Evolutionary conservation across 495 filamentous ascomycete genomes (phyloP), one percentile per base, ranked within the genome.

Genomic region (Penicillium egyptiacum): DNA sequence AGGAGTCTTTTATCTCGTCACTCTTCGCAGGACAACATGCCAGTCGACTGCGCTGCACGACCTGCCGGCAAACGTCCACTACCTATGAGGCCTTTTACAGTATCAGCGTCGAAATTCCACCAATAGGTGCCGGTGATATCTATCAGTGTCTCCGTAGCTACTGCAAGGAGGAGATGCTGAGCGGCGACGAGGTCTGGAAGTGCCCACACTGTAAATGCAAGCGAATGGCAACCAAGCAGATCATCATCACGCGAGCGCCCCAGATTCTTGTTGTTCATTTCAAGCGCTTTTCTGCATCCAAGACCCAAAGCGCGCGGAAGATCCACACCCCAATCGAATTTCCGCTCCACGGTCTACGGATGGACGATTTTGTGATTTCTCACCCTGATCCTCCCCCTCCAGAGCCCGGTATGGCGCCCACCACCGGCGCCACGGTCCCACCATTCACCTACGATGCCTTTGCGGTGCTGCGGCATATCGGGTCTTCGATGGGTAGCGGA

Each of bases 381-480:
- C 59, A 65, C 42, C 73, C 81, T 4, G 70, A 68, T 4, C 49
- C 72, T 25, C 52, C 63, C 1, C 47, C 65, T 28, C 33, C 71
- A 50, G 62, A 76, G 53, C 22, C 69, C 45, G 50, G 67, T 11
- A 28, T 54, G 42, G 30, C 50, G 20, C 37, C 57, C n/a, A 35
- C 31, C 28, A 54, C 59, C 61, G 58, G 62, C 1, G 73, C 82
- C 23, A 85, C 83, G 42, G 85, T 76, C 37, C 81, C 82, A 9
- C 87, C 88, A 0, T 89, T 86, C 58, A 77, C 75, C 8, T 91
- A 90, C 59, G 85, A 89, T 62, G 76, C 83, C n/a, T 91, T 90
- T 64, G 88, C 79, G 0, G 86, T 91, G 1, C 75, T 88, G 23
- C 81, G 86, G 52, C 88, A 91, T 65, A 67, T 88, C 26, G 88